These are phyloP conservation scores for Paratinospora sagittata DNA, from an alignment of 164 flowering plant genomes.

Conservation along the genomic window DNA sequence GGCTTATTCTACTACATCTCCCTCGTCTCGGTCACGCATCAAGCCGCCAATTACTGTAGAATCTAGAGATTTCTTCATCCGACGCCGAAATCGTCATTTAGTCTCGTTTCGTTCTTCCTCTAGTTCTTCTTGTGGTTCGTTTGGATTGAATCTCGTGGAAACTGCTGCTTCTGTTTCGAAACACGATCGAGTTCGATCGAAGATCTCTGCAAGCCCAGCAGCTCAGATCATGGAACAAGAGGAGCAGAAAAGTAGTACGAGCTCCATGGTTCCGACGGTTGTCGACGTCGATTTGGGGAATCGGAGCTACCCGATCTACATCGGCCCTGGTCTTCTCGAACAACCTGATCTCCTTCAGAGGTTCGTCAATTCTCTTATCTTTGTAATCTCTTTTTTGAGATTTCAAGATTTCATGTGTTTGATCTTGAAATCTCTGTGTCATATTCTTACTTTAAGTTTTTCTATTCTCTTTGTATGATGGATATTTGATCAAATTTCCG, in stretches of 20 bases:
- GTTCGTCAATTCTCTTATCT: conserved; percentile 24
- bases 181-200: conserved; percentile 11
- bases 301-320: conserved; percentile 94
- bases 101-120: conserved; percentile 18
- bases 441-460: background rate
- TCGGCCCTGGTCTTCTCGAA: conserved; percentile 81
- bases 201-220: conserved; percentile 40
- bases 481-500: background rate
- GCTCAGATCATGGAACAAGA: conserved; percentile 52
- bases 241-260: conserved; percentile 20
- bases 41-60: conserved; percentile 8
- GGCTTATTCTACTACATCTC: conserved; percentile 28
- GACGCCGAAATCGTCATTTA: conserved; percentile 7
- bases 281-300: conserved; percentile 90
- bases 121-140: conserved; percentile 4
- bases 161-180: conserved; percentile 2
- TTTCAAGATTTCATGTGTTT: background rate
- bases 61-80: conserved; percentile 9
- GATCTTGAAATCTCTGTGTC: background rate
- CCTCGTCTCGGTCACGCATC: conserved; percentile 23
- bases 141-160: conserved; percentile 13
- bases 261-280: conserved; percentile 38
- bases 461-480: background rate
- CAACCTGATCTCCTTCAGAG: conserved; percentile 82
- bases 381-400: background rate